These are phyloP conservation scores for Monosporozyma aerobia DNA, from an alignment of 805 yeast genomes.

Conservation along the genomic window DNA sequence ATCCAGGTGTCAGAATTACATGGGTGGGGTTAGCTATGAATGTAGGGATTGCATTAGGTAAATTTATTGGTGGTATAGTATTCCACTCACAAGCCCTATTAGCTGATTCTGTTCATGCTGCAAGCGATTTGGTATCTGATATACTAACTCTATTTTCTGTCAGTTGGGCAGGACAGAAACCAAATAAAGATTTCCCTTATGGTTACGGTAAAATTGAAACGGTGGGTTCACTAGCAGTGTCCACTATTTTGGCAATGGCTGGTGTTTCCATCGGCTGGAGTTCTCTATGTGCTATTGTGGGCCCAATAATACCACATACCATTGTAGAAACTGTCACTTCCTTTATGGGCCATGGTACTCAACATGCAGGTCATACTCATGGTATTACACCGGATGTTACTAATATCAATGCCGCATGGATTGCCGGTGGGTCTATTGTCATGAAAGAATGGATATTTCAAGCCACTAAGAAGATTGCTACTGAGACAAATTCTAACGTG, in stretches of 20 bases:
- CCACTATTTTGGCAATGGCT: constrained; percentile 73
- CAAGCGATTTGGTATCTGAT: constrained; percentile 84
- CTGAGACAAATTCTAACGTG: constrained; percentile 72
- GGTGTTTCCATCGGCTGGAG: constrained; percentile 89
- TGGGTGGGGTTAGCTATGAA: constrained; percentile 84
- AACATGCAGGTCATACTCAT: constrained; percentile 33
- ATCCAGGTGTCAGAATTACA: constrained; percentile 88
- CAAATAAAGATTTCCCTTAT: constrained; percentile 57
- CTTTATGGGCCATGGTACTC: constrained; percentile 29
- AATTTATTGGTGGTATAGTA: constrained; percentile 79
- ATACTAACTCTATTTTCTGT: constrained; percentile 84
- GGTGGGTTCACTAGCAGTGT: constrained; percentile 82
- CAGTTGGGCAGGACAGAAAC: constrained; percentile 54
- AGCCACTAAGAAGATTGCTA: constrained; percentile 75
- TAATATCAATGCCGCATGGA: constrained; percentile 90
- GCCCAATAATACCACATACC: constrained; percentile 56
- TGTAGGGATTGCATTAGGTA: constrained; percentile 75
- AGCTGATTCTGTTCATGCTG: constrained; percentile 92
- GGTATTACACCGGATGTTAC: constrained; percentile 35
- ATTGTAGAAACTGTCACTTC: constrained; percentile 37
- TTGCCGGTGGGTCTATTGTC: constrained; percentile 80
- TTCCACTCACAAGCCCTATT: constrained; percentile 91
- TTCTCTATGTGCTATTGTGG: constrained; percentile 58
- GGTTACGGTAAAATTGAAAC: constrained; percentile 94
- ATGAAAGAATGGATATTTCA: constrained; percentile 83